Evolutionary conservation across 2,329 filamentous ascomycete genomes (phyloP).

Genomic region (Alternaria sp.): DNA sequence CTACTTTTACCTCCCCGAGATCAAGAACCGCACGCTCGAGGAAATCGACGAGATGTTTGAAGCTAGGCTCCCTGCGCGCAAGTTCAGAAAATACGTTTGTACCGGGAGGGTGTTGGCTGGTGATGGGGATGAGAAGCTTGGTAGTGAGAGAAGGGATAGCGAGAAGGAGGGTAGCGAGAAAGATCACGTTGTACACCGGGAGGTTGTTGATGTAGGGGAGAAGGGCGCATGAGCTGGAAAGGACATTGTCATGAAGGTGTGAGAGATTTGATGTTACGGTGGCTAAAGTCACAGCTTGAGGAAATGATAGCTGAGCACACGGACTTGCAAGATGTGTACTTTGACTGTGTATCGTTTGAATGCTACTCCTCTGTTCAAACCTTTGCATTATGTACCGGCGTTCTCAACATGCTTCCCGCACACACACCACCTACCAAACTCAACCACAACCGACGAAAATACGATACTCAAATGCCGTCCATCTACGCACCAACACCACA

Average conservation of each 20-base stretch:
- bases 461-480: not conserved
- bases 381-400: not conserved
- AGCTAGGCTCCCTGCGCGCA: conserved; percentile 36
- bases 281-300: not conserved
- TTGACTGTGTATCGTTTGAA: not conserved
- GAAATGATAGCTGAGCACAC: not conserved
- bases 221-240: conserved; percentile 6
- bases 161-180: conserved; percentile 25
- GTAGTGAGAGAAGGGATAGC: conserved; percentile 10
- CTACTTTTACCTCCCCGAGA: conserved; percentile 44
- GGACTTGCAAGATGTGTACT: not conserved
- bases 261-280: not conserved
- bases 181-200: conserved; percentile 19
- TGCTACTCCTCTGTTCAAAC: not conserved
- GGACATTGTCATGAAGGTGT: not conserved
- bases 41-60: conserved; percentile 49
- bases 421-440: not conserved
- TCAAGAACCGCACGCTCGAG: conserved; percentile 52
- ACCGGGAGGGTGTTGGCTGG: conserved; percentile 27
- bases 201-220: conserved; percentile 14
- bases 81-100: conserved; percentile 45
- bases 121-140: conserved; percentile 17
- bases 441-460: accelerated
- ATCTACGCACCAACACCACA: conserved; percentile 1
- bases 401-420: not conserved